A percentile compares a stretch with the other conserved stretches of the same genome.
Conservation (phyloP, 2,329 filamentous ascomycete genomes). For the Chrysoporthe deuterocubensis region DNA sequence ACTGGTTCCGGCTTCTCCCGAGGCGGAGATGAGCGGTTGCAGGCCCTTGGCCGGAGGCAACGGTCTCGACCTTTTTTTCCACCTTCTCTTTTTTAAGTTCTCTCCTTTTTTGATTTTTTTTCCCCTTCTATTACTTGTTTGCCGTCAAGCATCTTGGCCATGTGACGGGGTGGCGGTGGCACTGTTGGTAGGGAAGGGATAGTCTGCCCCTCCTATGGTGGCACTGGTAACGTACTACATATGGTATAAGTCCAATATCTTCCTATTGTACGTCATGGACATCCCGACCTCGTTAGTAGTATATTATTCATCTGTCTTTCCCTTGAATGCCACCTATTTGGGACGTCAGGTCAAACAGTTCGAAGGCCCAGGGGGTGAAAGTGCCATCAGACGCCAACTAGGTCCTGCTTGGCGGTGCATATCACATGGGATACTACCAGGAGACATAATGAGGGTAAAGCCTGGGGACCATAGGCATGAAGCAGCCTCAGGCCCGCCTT, state of each 20-base stretch:
- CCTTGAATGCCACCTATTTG: too few species aligned
- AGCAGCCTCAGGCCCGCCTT: too few species aligned
- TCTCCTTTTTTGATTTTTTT: not conserved
- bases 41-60: constrained; percentile 1
- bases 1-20: constrained; percentile 15
- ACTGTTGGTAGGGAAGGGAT: not conserved
- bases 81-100: not conserved
- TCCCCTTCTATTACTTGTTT: not conserved
- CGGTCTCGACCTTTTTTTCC: not conserved
- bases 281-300: too few species aligned
- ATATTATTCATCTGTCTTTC: too few species aligned
- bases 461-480: too few species aligned
- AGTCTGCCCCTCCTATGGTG: not conserved
- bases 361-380: too few species aligned
- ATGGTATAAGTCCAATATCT: not conserved
- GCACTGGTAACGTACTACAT: not conserved
- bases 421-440: too few species aligned
- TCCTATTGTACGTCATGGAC: too few species aligned
- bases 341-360: too few species aligned
- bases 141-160: not conserved
- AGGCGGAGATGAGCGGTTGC: constrained; percentile 15
- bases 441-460: too few species aligned
- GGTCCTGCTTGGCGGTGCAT: too few species aligned
- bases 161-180: not conserved
- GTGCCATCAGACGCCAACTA: too few species aligned